These are phyloP conservation scores for Zea luxurians DNA, from an alignment of 176 grass and related monocot species.

Conservation along the genomic window DNA sequence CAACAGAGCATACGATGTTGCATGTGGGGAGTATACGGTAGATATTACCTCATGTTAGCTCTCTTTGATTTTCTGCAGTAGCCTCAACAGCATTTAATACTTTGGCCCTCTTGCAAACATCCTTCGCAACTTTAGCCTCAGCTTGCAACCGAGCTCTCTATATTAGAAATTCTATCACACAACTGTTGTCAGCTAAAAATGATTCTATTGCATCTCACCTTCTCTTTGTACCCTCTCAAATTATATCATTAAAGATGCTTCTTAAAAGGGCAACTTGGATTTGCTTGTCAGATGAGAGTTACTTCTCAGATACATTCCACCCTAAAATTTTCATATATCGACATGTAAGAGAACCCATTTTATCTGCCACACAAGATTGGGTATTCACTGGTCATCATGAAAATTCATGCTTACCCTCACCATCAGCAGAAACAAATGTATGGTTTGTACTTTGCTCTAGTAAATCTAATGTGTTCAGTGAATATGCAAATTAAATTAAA, in stretches of 20 bases:
- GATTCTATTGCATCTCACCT: conserved; percentile 56
- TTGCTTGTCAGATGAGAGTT: conserved; percentile 59
- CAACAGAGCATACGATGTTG: conserved; percentile 3
- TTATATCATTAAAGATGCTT: conserved; percentile 88
- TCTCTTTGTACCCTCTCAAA: conserved; percentile 81
- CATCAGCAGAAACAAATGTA: no score
- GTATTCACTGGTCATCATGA: conserved; percentile 42
- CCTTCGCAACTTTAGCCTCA: conserved; percentile 85
- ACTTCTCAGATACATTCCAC: conserved; percentile 62
- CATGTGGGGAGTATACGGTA: conserved; percentile 1
- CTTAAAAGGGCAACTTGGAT: conserved; percentile 74
- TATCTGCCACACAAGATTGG: conserved; percentile 28
- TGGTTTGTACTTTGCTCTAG: no score
- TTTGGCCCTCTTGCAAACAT: conserved; percentile 68
- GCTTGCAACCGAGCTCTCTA: conserved; percentile 88
- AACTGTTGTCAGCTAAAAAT: conserved; percentile 25
- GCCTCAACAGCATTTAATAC: conserved; percentile 61
- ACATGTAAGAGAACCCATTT: conserved; percentile 42
- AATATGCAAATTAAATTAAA: not conserved
- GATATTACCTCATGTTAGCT: conserved; percentile 73
- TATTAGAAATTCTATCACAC: conserved; percentile 21
- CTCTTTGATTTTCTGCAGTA: conserved; percentile 71
- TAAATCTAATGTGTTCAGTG: no score
- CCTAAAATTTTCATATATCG: conserved; percentile 63
- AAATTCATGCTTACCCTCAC: no score